Percentiles rank a stretch among this genome's conserved stretches.
Conservation (phyloP, 1,284 basidiomycete species). For the Ceratobasidium sp. region DNA sequence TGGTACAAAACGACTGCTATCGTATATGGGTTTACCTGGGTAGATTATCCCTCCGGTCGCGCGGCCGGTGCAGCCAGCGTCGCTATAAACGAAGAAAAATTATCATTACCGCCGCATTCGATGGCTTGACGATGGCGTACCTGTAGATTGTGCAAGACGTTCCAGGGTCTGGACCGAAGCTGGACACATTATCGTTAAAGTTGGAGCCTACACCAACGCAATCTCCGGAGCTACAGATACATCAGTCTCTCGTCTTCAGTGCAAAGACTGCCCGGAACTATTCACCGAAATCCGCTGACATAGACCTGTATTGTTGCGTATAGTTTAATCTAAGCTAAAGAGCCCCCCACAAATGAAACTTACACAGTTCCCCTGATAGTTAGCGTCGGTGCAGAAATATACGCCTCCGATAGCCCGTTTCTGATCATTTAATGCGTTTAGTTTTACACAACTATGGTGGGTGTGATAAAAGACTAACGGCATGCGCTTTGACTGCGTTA, state of each 20-base stretch:
- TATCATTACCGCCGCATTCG: neutral
- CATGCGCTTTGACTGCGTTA: slow-evolving; percentile 14
- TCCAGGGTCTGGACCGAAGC: slow-evolving; percentile 14
- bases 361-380: too few relatives aligned
- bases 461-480: too few relatives aligned
- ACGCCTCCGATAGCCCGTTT: too few relatives aligned
- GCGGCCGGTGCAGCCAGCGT: slow-evolving; percentile 10
- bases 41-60: slow-evolving; percentile 19
- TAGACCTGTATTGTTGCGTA: neutral
- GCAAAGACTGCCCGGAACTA: too few relatives aligned
- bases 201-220: slow-evolving; percentile 21
- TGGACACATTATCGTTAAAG: slow-evolving; percentile 23
- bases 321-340: too few relatives aligned
- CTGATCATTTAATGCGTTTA: too few relatives aligned
- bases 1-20: neutral
- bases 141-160: slow-evolving; percentile 25
- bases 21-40: neutral
- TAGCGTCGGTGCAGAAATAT: too few relatives aligned
- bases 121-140: neutral
- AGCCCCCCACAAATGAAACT: too few relatives aligned
- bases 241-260: too few relatives aligned
- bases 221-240: neutral
- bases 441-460: too few relatives aligned
- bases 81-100: neutral
- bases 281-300: slow-evolving; percentile 20